Evolutionary conservation across 768 basidiomycete species (phyloP), one percentile per base, ranked within the genome.

Genomic region (Mycena rebaudengoi): DNA sequence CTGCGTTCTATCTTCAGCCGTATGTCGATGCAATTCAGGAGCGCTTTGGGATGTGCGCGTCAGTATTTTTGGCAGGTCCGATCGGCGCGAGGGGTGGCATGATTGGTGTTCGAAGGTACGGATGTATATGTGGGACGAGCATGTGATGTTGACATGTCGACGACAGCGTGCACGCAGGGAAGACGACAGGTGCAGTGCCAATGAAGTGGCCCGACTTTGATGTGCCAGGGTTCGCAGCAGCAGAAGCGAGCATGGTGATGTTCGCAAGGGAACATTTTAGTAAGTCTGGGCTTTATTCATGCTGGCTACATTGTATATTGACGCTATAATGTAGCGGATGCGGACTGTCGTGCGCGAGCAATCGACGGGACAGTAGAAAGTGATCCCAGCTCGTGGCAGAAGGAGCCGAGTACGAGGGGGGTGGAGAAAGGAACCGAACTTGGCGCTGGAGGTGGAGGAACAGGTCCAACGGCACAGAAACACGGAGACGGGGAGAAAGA

Each of bases 101-200:
- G 1, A n/a, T 55, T 1, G 53, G 41, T 10, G 25, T 55, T n/a
- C 53, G 21, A 30, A 55, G 53, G 53, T 55, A n/a, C n/a, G n/a
- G n/a, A 29, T 18, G 7, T 26, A 25, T 25, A 13, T 21, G 2
- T 37, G 5, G 5, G 4, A 41, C 45, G n/a, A 20, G 7, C 11
- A 16, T 8, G 40, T 25, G 18, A 21, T 43, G 25, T 8, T 29
- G 26, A 41, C 35, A 40, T n/a, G 52, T 5, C 21, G 3, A 1
- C 21, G 12, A 12, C n/a, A 60, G 58, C n/a, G 58, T 60, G 1
- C 58, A 60, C 35, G 48, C 58, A 3, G 58, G 58, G 4, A n/a
- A 11, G 5, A 60, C 58, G 2, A 4, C 16, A 25, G 58, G 58
- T 3, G 4, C 44, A 16, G 49, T 26, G 13, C 28, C 37, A 2